phyloP scores from a whole-genome alignment of 2,329 filamentous ascomycete species.

The Hypocreales sp. region DNA sequence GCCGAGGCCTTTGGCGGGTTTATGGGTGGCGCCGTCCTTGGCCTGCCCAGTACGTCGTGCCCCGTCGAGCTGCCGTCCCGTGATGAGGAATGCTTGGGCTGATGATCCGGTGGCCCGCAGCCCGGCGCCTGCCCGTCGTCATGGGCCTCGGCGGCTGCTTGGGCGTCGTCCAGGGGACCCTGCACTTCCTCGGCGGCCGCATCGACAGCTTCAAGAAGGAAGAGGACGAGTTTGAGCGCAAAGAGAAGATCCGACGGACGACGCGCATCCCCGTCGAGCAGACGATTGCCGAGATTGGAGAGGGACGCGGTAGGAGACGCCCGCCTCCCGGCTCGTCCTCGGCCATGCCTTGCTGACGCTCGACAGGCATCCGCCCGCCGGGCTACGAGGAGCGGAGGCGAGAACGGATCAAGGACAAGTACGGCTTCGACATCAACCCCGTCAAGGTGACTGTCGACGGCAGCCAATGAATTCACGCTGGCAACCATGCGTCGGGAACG shows the following conservation, averaged over 20 bases:
- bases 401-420: constrained; percentile 70
- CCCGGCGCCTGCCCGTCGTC: constrained; percentile 47
- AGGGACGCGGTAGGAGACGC: constrained; percentile 89
- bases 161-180: constrained; percentile 42
- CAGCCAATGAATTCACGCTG: constrained; percentile 16
- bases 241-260: constrained; percentile 58
- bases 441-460: constrained; percentile 36
- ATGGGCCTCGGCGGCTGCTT: constrained; percentile 48
- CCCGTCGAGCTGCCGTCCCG: too few species aligned
- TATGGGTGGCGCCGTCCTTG: constrained; percentile 55
- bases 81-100: too few species aligned
- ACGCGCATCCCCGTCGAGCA: constrained; percentile 63
- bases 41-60: constrained; percentile 49
- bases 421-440: constrained; percentile 69
- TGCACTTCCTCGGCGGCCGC: constrained; percentile 53
- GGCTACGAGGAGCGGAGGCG: constrained; percentile 76
- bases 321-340: too few species aligned
- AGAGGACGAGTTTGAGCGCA: constrained; percentile 58
- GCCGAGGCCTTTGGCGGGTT: constrained; percentile 67
- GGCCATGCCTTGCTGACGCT: not conserved
- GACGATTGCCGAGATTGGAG: constrained; percentile 67
- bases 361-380: constrained; percentile 58
- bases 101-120: too few species aligned
- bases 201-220: constrained; percentile 35
- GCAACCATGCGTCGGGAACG: too few species aligned